Conservation (phyloP, 768 basidiomycete species). For the Chlorophyllum brunneum region DNA sequence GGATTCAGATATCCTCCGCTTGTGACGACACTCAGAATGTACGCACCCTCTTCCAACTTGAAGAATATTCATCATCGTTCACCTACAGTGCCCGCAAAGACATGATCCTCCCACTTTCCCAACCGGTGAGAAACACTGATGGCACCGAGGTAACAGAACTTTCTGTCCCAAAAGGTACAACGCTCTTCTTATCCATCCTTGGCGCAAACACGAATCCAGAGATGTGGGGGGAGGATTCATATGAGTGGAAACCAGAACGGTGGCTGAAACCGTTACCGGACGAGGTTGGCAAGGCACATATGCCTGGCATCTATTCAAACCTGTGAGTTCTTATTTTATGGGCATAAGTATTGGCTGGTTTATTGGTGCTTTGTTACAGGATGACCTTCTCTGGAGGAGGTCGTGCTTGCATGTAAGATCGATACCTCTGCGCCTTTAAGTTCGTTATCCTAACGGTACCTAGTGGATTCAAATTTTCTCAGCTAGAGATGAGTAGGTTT, state of each 20-base stretch:
- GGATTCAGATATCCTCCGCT: conserved; percentile 22
- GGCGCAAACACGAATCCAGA: conserved; percentile 30
- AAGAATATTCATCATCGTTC: neutral
- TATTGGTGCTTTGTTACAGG: neutral
- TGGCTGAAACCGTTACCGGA: conserved; percentile 36
- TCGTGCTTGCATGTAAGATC: conserved; percentile 15
- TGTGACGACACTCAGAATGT: conserved; percentile 20
- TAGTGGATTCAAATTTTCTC: conserved; percentile 19
- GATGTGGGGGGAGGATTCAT: conserved; percentile 38
- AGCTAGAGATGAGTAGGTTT: conserved; percentile 21
- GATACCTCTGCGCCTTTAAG: too few relatives aligned
- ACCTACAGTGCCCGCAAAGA: conserved; percentile 15
- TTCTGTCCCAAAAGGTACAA: conserved; percentile 37
- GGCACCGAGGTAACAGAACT: conserved; percentile 33
- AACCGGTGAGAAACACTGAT: conserved; percentile 33
- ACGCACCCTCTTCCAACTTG: neutral
- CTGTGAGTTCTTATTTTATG: conserved; percentile 10
- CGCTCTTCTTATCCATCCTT: conserved; percentile 34
- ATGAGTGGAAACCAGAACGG: conserved; percentile 40
- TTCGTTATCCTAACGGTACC: neutral
- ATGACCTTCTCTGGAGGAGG: conserved; percentile 19
- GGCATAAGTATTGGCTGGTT: too few relatives aligned
- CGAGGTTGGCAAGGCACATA: conserved; percentile 16
- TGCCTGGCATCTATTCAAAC: conserved; percentile 20
- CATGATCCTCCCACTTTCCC: conserved; percentile 38